Base-by-base conservation (phyloP, 345 rosid species). In the Mercurialis annua region DNA sequence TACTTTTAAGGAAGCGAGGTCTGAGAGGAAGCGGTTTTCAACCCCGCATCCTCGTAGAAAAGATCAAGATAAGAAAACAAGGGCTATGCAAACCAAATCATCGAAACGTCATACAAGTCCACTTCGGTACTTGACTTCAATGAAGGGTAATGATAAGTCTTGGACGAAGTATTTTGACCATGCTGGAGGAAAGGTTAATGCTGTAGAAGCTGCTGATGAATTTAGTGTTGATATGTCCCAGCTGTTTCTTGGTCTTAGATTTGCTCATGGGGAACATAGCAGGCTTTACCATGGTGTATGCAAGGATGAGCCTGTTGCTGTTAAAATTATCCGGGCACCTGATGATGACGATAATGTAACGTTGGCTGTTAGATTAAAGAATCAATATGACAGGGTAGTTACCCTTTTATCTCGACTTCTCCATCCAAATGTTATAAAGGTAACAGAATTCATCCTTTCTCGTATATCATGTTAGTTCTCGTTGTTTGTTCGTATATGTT, bases 181-280 rank as follows among this genome's bases (percentile, higher is more conserved):
- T 62, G 78, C 76, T 46, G 97, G 93, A 57, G 96, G 89, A 64
- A 88, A 83, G 73, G 96, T 95, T 49, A 90, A 79, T 68, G 92
- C 96, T 46, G 88, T 81, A 26, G 96, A 81, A 36, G 73, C 85
- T 44, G 80, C 85, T 67, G 96, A 87, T 68, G 98, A 87, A 61
- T 81, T 59, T 59, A 77, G 77, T 40, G 83, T 92, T 10, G 97
- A 95, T 69, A 81, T 95, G 81, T 88, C 97, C 2, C 82, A 92
- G 86, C 85, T 95, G 1, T 90, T 90, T 66, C 84, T 95, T 55
- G 99, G 99, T 40, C 90, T 85, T 51, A 85, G 86, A 75, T 95
- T 95, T 77, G 99, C 99, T 64, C 93, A 86, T 66, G 99, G 99
- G 38, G 87, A 92, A 0, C 86, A 91, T 65, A 94, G 99, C 73